Evolutionary conservation across 768 basidiomycete species (phyloP), one percentile per base, ranked within the genome.

Genomic region (Coprinellus micaceus): DNA sequence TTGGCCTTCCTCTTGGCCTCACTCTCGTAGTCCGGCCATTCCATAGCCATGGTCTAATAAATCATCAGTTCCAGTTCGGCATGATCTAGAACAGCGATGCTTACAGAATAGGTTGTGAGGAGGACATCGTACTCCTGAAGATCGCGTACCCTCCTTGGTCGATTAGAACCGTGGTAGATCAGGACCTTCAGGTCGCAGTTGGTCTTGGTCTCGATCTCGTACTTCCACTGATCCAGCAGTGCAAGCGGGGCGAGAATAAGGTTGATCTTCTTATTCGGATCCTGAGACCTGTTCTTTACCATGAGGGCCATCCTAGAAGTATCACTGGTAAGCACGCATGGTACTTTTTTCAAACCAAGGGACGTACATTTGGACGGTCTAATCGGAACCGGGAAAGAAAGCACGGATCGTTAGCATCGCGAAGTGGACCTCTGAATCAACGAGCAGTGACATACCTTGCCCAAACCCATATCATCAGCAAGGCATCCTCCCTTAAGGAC

Each of bases 221-320:
- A 63, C 63, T 80, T 78, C 84, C 84, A 86, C 58, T 91, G 89
- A 48, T 82, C 77, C 11, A 90, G 74, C 7, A 91, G 70, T 1
- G 86, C 84, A 15, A 84, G 67, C 6, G 85, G 86, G 1, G 85
- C 84, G 24, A 91, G 66, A 54, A 92, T 82, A 0, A 92, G 75
- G 22, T 81, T 90, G 0, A 83, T 82, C 68, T 86, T 87, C 67
- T 79, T 74, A 21, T 64, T 66, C 0, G 76, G 75, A 58, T 87
- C 77, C 1, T 62, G 54, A 0, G 84, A 78, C 6, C 65, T 71
- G 63, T 89, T 86, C 52, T 73, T 73, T 25, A 80, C 69, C 61
- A 89, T 81, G 1, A 75, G 64, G 0, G 87, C 82, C 50, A 90
- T 89, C 73, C 79, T 82, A 57, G n/a, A 7, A 45, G 3, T 5